Percentiles rank a stretch among this genome's conserved stretches.
phyloP scores from a whole-genome alignment of 106 monocot genomes.

The Ottelia alismoides region DNA sequence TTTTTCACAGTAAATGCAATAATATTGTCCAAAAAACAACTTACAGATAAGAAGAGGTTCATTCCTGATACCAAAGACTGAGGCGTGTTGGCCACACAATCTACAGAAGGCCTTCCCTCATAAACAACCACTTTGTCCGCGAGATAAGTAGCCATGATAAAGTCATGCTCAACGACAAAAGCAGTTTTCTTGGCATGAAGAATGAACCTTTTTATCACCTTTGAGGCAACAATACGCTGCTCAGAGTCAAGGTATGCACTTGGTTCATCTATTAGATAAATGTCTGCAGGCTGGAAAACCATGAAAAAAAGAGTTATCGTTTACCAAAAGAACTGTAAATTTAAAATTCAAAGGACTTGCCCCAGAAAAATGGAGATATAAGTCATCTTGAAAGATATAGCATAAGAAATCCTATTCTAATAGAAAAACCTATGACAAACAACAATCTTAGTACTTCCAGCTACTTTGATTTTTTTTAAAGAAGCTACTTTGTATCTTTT shows the following conservation, averaged over 20 bases:
- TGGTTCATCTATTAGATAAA: constrained; percentile 97
- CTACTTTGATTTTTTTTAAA: no score
- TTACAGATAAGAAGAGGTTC: constrained; percentile 94
- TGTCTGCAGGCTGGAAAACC: constrained; percentile 82
- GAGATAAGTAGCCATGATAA: constrained; percentile 97
- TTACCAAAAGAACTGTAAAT: no score
- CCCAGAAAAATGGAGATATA: background rate
- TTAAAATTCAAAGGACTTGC: no score
- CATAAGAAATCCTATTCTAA: no score
- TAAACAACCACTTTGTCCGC: constrained; percentile 98
- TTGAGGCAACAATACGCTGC: constrained; percentile 95
- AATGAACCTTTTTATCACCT: constrained; percentile 96
- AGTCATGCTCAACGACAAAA: constrained; percentile 96
- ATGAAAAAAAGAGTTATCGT: no score
- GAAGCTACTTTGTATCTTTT: no score
- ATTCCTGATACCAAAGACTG: constrained; percentile 96
- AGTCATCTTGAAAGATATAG: no score
- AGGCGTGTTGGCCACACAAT: constrained; percentile 78
- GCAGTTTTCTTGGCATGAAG: constrained; percentile 99
- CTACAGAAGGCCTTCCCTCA: constrained; percentile 82
- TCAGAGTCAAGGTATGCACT: constrained; percentile 99
- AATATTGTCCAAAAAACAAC: no score
- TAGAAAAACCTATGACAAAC: no score
- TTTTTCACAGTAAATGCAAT: no score
- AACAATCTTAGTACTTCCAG: no score